Percentiles rank a stretch among this genome's conserved stretches.
phyloP scores from a whole-genome alignment of 2,329 filamentous ascomycete species.

The Pseudopithomyces maydicus region DNA sequence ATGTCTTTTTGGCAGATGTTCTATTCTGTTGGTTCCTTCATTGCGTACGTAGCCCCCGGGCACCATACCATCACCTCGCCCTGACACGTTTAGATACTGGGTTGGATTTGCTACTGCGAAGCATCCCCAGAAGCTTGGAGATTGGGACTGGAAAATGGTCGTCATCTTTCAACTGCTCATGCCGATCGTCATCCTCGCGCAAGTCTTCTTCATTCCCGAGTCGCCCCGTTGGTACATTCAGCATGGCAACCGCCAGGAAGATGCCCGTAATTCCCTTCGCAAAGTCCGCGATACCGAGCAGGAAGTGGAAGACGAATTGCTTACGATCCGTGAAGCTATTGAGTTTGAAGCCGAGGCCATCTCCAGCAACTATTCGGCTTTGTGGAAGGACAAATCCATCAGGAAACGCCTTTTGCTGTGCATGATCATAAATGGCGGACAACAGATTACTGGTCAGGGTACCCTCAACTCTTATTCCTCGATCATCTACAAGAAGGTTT shows the following conservation, averaged over 20 bases:
- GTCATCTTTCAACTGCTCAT: slow-evolving; percentile 75
- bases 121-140: slow-evolving; percentile 60
- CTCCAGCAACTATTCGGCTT: slow-evolving; percentile 64
- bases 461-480: slow-evolving; percentile 75
- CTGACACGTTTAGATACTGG: slow-evolving; percentile 53
- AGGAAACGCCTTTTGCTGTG: slow-evolving; percentile 70
- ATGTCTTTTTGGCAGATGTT: slow-evolving; percentile 74
- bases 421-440: slow-evolving; percentile 70
- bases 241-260: slow-evolving; percentile 63
- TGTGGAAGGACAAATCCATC: slow-evolving; percentile 72
- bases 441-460: slow-evolving; percentile 74
- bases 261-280: slow-evolving; percentile 63
- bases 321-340: slow-evolving; percentile 69
- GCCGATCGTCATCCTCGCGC: slow-evolving; percentile 64
- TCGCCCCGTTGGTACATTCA: slow-evolving; percentile 72
- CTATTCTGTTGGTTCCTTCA: slow-evolving; percentile 68
- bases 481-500: slow-evolving; percentile 75
- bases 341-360: slow-evolving; percentile 75
- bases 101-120: slow-evolving; percentile 68
- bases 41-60: slow-evolving; percentile 48
- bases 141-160: slow-evolving; percentile 77
- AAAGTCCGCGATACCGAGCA: slow-evolving; percentile 67
- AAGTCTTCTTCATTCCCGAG: slow-evolving; percentile 68
- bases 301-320: slow-evolving; percentile 70
- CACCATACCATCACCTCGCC: not conserved